phyloP scores from a whole-genome alignment of 2,329 filamentous ascomycete species.

The Eurotiales sp. region DNA sequence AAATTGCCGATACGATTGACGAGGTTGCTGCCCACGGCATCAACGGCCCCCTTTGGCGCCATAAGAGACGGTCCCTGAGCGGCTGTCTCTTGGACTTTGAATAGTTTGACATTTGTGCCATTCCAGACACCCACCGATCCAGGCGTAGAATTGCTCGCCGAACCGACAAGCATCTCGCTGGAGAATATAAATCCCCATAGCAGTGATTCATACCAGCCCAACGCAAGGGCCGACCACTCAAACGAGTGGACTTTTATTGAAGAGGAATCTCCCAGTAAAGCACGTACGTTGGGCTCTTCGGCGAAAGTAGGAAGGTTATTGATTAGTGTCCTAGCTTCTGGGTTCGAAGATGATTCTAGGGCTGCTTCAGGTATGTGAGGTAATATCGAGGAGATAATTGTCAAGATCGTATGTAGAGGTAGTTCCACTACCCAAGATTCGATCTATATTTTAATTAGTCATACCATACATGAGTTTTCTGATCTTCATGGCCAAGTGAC shows the following conservation, averaged over 20 bases:
- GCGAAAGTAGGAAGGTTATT: conserved; percentile 41
- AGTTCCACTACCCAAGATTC: conserved; percentile 91
- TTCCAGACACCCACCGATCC: conserved; percentile 94
- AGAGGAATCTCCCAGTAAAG: conserved; percentile 65
- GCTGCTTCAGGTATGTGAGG: conserved; percentile 49
- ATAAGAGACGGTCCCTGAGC: conserved; percentile 75
- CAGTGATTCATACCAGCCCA: conserved; percentile 94
- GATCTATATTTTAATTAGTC: conserved; percentile 52
- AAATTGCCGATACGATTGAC: conserved; percentile 81
- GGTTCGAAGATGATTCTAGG: conserved; percentile 37
- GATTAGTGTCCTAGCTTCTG: conserved; percentile 40
- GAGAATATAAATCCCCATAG: conserved; percentile 93
- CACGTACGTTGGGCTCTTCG: conserved; percentile 58
- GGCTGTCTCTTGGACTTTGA: conserved; percentile 81
- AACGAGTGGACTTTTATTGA: conserved; percentile 80
- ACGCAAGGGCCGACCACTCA: conserved; percentile 83
- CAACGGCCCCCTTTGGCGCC: conserved; percentile 83
- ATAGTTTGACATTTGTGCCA: conserved; percentile 80
- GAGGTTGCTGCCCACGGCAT: conserved; percentile 86
- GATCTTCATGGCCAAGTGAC: conserved; percentile 18
- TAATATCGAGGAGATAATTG: conserved; percentile 62
- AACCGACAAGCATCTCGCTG: conserved; percentile 70
- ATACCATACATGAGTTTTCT: neutral
- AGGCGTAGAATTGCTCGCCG: conserved; percentile 53
- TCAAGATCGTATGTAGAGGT: conserved; percentile 80